A percentile compares a stretch with the other conserved stretches of the same genome.
phyloP scores from a whole-genome alignment of 371 early-diverging fungal genomes.

The Mortierella sp. region DNA sequence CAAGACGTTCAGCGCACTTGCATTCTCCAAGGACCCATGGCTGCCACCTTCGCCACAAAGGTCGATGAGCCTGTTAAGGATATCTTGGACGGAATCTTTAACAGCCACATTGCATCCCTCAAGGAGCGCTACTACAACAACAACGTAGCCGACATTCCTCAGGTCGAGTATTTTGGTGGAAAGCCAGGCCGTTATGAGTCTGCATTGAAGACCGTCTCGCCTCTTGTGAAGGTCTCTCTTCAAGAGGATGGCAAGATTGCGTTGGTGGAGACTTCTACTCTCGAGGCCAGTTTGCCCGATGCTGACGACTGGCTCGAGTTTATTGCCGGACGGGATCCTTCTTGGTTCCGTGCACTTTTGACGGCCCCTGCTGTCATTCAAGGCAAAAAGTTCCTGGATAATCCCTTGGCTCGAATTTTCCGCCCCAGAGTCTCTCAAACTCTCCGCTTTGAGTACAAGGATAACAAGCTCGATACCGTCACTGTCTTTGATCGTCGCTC shows the following conservation, averaged over 20 bases:
- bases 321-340: slow-evolving; percentile 75
- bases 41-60: slow-evolving; percentile 81
- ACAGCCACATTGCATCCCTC: slow-evolving; percentile 82
- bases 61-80: slow-evolving; percentile 91
- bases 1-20: slow-evolving; percentile 94
- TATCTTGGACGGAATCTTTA: slow-evolving; percentile 89
- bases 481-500: slow-evolving; percentile 73
- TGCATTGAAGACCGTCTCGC: slow-evolving; percentile 22
- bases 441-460: slow-evolving; percentile 70
- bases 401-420: slow-evolving; percentile 83
- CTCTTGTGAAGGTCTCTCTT: slow-evolving; percentile 42
- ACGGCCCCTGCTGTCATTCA: slow-evolving; percentile 87
- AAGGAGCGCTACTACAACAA: slow-evolving; percentile 83
- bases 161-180: slow-evolving; percentile 87
- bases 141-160: slow-evolving; percentile 73
- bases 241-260: slow-evolving; percentile 55
- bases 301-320: slow-evolving; percentile 78
- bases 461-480: slow-evolving; percentile 57
- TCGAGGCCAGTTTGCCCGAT: slow-evolving; percentile 70
- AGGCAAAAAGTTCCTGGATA: slow-evolving; percentile 78
- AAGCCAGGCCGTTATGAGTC: slow-evolving; percentile 53
- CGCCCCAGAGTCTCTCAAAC: slow-evolving; percentile 86
- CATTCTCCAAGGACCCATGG: slow-evolving; percentile 95
- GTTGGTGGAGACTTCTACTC: slow-evolving; percentile 66
- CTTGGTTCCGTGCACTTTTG: slow-evolving; percentile 91